Evolutionary conservation across 306 rosid species (phyloP), one percentile per base, ranked within the genome.

Genomic region (Comarum palustre): DNA sequence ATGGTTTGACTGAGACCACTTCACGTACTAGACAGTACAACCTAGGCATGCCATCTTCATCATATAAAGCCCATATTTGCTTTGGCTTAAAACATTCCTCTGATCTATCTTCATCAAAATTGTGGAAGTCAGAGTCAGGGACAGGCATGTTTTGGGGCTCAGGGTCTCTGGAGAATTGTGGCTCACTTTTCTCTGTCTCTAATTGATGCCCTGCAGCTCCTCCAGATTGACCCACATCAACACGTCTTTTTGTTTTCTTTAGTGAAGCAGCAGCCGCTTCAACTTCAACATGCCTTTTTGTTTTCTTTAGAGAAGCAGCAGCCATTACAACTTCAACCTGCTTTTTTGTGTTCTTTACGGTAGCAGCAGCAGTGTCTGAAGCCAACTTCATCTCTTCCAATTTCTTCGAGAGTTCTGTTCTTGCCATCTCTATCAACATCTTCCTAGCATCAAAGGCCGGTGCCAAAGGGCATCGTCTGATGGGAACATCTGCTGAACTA

Each of bases 11-110:
- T 32, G 99, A 88, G 77, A 91, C 75, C 51, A 95, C 84, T 83
- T 95, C 97, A 4, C 97, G 99, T 82, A 95, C 81, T 74, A 95
- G 81, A 81, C 99, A 95, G 86, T 95, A 92, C 89, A 95, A 83
- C 41, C 99, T 93, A 25, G 99, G 99, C 99, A 95, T 95, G 29
- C 97, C 97, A 75, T 95, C 99, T 70, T 95, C 99, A 55, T 95
- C 99, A 76, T 95, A 95, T 61, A 95, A 77, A 68, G 99, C 99
- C 99, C 99, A 95, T 86, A 95, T 89, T 81, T 95, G 99, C 86
- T 91, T 95, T 17, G 97, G 96, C 84, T 66, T 88, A 87, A 95
- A 95, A 83, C 97, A 90, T 78, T 90, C 89, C 82, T 95, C 99
- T 17, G 96, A 84, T 71, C 99, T 88, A 78, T 91, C 97, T 47